phyloP scores from a whole-genome alignment of 805 yeast species.

The Cyberlindnera lachancei region DNA sequence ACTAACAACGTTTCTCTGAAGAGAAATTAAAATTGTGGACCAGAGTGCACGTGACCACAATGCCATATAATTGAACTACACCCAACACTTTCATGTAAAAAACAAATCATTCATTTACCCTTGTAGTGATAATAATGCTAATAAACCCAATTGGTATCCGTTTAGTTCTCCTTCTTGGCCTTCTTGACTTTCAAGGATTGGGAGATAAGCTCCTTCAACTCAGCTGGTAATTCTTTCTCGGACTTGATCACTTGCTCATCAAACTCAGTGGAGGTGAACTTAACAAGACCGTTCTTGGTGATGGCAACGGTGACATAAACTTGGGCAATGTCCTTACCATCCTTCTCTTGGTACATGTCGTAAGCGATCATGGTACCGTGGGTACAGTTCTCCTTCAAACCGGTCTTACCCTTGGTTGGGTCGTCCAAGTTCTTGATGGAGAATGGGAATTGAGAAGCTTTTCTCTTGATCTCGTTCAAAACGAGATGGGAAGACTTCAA shows the following conservation, averaged over 20 bases:
- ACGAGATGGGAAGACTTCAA: constrained; percentile 63
- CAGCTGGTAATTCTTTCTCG: constrained; percentile 48
- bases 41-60: no score
- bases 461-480: constrained; percentile 59
- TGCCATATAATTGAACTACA: no score
- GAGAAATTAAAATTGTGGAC: no score
- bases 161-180: constrained; percentile 21
- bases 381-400: constrained; percentile 62
- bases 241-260: constrained; percentile 41
- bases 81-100: no score
- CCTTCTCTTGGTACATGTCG: constrained; percentile 61
- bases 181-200: constrained; percentile 46
- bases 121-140: no score
- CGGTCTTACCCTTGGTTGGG: constrained; percentile 65
- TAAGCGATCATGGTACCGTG: constrained; percentile 62
- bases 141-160: no score
- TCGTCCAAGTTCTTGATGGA: constrained; percentile 58
- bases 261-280: constrained; percentile 51
- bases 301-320: constrained; percentile 68
- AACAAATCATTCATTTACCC: no score
- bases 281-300: constrained; percentile 65
- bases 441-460: constrained; percentile 63
- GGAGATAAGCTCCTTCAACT: constrained; percentile 35
- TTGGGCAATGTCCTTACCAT: constrained; percentile 61
- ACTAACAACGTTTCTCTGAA: no score